A percentile compares a stretch with the other conserved stretches of the same genome.
phyloP scores from a whole-genome alignment of 306 rosid species.

The Malus orientalis region DNA sequence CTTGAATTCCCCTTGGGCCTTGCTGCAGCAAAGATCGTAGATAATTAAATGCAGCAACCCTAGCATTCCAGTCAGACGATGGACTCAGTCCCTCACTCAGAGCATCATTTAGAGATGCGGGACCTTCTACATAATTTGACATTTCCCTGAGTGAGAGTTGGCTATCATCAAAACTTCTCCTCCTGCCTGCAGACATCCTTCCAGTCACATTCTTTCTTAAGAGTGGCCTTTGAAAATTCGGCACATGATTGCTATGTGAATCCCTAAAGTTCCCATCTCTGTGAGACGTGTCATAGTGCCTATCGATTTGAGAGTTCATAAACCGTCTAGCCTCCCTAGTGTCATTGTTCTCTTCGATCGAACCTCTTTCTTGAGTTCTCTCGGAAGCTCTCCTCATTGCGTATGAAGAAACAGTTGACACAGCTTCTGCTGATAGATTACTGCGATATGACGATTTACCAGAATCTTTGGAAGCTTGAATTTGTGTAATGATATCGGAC shows the following conservation, averaged over 20 bases:
- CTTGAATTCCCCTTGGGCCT: conserved; percentile 87
- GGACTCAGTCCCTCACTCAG: conserved; percentile 84
- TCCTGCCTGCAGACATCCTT: conserved; percentile 65
- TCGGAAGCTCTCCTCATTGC: conserved; percentile 55
- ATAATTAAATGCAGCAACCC: conserved; percentile 94
- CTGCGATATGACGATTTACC: conserved; percentile 45
- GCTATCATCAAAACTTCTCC: conserved; percentile 93
- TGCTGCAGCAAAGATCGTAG: conserved; percentile 81
- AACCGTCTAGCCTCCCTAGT: conserved; percentile 61
- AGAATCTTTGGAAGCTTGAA: conserved; percentile 92
- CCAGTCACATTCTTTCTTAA: conserved; percentile 73
- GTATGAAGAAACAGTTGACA: conserved; percentile 50
- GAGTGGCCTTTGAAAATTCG: conserved; percentile 96
- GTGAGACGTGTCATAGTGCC: conserved; percentile 58
- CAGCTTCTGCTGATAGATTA: conserved; percentile 45
- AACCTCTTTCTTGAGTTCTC: conserved; percentile 56
- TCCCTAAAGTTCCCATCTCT: conserved; percentile 77
- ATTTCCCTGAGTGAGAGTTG: conserved; percentile 66
- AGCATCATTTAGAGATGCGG: conserved; percentile 83
- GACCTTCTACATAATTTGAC: conserved; percentile 68
- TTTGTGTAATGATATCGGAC: conserved; percentile 89
- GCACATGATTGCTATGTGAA: conserved; percentile 59
- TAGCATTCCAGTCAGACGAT: conserved; percentile 92
- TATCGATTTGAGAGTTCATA: conserved; percentile 48
- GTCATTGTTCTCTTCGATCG: conserved; percentile 49